phyloP scores from a whole-genome alignment of 306 rosid genomes.

The Cicer bijugum region DNA sequence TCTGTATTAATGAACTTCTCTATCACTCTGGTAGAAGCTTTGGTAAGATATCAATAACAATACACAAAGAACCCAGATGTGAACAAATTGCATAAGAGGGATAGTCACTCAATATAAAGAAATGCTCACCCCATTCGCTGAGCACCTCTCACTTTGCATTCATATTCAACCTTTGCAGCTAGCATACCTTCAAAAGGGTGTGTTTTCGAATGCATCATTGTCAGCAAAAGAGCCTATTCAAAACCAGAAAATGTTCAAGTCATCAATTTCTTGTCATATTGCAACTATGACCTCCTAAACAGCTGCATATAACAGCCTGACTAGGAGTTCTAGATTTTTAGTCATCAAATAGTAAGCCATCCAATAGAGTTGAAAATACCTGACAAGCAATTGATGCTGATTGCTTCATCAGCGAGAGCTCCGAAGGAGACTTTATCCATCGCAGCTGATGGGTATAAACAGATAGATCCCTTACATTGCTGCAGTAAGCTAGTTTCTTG shows the following conservation, averaged over 20 bases:
- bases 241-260: slow-evolving; percentile 42
- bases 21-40: slow-evolving; percentile 31
- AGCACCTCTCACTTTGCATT: slow-evolving; percentile 94
- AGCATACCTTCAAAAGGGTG: slow-evolving; percentile 74
- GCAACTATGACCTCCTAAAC: slow-evolving; percentile 21
- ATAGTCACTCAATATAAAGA: slow-evolving; percentile 40
- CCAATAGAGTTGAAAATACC: slow-evolving; percentile 55
- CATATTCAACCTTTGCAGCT: slow-evolving; percentile 90
- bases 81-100: slow-evolving; percentile 24
- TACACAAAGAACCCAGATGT: slow-evolving; percentile 4
- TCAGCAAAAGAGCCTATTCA: slow-evolving; percentile 81
- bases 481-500: slow-evolving; percentile 57
- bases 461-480: slow-evolving; percentile 64
- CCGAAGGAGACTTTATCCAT: slow-evolving; percentile 87
- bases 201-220: slow-evolving; percentile 80
- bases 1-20: slow-evolving; percentile 36
- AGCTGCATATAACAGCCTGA: slow-evolving; percentile 36
- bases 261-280: slow-evolving; percentile 17
- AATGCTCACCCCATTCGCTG: slow-evolving; percentile 87
- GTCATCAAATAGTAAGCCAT: slow-evolving; percentile 14
- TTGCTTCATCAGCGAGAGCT: slow-evolving; percentile 84
- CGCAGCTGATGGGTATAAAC: slow-evolving; percentile 71
- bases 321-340: slow-evolving; percentile 14
- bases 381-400: slow-evolving; percentile 94
- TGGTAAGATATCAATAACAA: slow-evolving; percentile 22